Base-by-base conservation (phyloP, 768 basidiomycete genomes). In the Mycena leptocephala region DNA sequence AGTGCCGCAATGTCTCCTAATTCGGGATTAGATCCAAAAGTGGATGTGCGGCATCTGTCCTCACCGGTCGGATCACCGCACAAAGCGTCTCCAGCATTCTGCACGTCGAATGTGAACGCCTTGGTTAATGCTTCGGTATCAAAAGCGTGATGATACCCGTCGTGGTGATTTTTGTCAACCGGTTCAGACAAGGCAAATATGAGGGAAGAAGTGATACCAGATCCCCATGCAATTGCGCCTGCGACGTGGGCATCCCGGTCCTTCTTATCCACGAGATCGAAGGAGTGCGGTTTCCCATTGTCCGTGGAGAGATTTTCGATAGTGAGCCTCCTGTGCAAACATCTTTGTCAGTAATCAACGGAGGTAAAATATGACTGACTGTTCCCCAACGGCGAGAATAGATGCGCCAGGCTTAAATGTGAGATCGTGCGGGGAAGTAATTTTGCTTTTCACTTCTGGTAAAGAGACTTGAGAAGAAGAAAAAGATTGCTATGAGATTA, bases 171-270 rank as follows among this genome's bases (percentile, higher is more conserved):
- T 20, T 66, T 58, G 14, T 62, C 73, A 2, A 39, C 30, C 6
- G 91, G 88, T 76, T 93, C 93, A 1, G 92, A 90, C 1, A 92
- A 93, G 0, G 90, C 90, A 80, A 92, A 92, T 18, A 94, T 75
- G 14, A 85, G 73, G 18, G 85, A 77, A 0, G 84, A 75, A 0
- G 90, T 88, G 0, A 80, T 61, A 0, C 82, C 87, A 24, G 39
- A 55, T 2, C 93, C 93, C 93, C 93, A 94, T 11, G 82, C 80
- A 28, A 91, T 87, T 8, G 88, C 82, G 4, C 92, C 93, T 33
- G 88, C 80, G 28, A 75, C 63, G 59, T 86, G 82, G 3, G 78
- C 79, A 20, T 33, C 67, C 61, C 43, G 62, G 66, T 58, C 18
- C 28, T 80, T 79, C 35, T 82, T 74, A 51, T 63, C 14, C 74